Conservation (phyloP, 2,329 filamentous ascomycete species). For the Phialocephala subalpina region DNA sequence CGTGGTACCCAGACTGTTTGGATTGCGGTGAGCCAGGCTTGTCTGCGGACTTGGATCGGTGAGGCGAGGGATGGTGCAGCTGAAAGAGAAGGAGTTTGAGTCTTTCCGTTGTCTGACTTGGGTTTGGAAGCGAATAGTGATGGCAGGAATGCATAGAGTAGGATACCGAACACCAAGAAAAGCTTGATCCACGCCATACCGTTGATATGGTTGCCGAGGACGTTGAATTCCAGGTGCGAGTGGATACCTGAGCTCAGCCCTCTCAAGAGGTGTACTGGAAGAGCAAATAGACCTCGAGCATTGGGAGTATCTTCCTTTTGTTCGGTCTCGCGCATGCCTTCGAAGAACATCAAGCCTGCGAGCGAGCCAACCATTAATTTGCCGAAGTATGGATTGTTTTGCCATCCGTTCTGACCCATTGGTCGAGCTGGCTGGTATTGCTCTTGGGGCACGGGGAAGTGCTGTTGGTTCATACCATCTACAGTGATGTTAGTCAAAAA, state of each 20-base stretch:
- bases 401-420: conserved; percentile 64
- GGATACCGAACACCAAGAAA: conserved; percentile 58
- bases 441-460: conserved; percentile 43
- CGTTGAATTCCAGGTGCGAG: conserved; percentile 50
- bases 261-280: conserved; percentile 67
- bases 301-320: conserved; percentile 68
- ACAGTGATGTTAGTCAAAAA: conserved; percentile 8
- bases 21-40: conserved; percentile 92
- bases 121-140: conserved; percentile 54
- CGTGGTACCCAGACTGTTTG: conserved; percentile 92
- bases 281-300: conserved; percentile 71
- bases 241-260: conserved; percentile 55
- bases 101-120: conserved; percentile 60
- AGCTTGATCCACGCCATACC: conserved; percentile 61
- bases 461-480: conserved; percentile 42
- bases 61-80: conserved; percentile 78
- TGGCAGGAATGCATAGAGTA: conserved; percentile 64
- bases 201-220: conserved; percentile 61
- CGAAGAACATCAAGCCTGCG: conserved; percentile 89
- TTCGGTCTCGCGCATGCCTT: conserved; percentile 74
- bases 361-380: conserved; percentile 95
- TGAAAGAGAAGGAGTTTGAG: conserved; percentile 52
- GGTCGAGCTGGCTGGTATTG: conserved; percentile 59
- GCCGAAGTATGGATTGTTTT: conserved; percentile 64
- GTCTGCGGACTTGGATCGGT: conserved; percentile 83